These are phyloP conservation scores for Boletus eberwhitei DNA, from an alignment of 768 basidiomycete species.

Conservation along the genomic window DNA sequence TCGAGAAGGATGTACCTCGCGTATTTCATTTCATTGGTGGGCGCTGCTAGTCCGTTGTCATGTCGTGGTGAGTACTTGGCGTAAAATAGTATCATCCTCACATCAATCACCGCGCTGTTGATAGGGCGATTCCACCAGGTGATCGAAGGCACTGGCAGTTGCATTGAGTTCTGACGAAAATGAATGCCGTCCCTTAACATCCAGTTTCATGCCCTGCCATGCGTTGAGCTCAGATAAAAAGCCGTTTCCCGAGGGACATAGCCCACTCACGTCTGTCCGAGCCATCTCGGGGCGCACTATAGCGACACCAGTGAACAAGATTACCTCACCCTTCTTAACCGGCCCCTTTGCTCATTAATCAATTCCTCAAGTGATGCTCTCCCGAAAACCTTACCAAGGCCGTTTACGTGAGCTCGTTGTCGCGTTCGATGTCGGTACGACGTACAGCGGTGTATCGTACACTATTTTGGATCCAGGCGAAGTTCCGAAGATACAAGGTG, in stretches of 20 bases:
- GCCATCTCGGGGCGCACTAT: neutral
- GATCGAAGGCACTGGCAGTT: neutral
- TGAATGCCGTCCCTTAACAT: slow-evolving; percentile 9
- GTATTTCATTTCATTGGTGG: slow-evolving; percentile 18
- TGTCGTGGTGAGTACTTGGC: slow-evolving; percentile 6
- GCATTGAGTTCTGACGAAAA: neutral
- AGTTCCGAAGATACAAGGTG: slow-evolving; percentile 34
- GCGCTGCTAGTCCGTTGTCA: slow-evolving; percentile 2
- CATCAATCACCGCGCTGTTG: slow-evolving; percentile 17
- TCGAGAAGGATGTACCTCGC: slow-evolving; percentile 12
- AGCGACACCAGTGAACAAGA: neutral
- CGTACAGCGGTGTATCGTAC: slow-evolving; percentile 40
- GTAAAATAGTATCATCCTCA: neutral
- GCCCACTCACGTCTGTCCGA: neutral
- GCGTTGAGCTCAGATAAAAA: slow-evolving; percentile 20
- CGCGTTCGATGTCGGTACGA: slow-evolving; percentile 41
- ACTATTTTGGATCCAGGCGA: slow-evolving; percentile 41
- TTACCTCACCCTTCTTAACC: slow-evolving; percentile 12
- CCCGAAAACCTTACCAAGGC: slow-evolving; percentile 39
- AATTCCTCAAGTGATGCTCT: slow-evolving; percentile 23
- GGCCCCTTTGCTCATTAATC: neutral
- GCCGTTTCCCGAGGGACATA: neutral
- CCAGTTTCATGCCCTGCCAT: neutral
- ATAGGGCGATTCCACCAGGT: neutral
- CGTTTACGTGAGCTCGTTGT: slow-evolving; percentile 35